Conservation (phyloP, 1,284 basidiomycete genomes). For the Ustanciosporium gigantosporum region DNA sequence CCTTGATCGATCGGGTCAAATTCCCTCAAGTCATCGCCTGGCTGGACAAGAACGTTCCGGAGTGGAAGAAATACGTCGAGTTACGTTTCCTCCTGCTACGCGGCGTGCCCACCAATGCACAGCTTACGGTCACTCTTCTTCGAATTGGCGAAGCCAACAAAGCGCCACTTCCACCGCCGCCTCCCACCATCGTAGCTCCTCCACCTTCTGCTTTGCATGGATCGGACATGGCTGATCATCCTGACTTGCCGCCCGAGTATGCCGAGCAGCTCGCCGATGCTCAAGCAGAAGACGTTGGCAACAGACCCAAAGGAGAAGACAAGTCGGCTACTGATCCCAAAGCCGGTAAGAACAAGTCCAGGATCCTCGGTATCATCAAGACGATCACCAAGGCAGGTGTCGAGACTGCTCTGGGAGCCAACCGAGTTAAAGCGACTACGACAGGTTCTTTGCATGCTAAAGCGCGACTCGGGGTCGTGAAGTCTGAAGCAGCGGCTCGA, state of each 20-base stretch:
- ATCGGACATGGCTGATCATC: constrained; percentile 26
- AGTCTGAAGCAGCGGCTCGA: constrained; percentile 16
- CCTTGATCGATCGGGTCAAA: constrained; percentile 62
- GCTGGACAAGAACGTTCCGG: constrained; percentile 64
- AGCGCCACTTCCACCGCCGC: constrained; percentile 65
- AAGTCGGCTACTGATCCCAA: constrained; percentile 26
- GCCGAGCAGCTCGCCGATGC: constrained; percentile 41
- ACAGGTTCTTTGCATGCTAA: constrained; percentile 51
- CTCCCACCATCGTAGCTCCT: constrained; percentile 47
- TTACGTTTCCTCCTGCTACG: constrained; percentile 62
- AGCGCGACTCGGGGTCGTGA: constrained; percentile 54
- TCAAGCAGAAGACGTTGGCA: constrained; percentile 33
- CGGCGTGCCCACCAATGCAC: constrained; percentile 68
- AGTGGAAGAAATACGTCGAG: constrained; percentile 63
- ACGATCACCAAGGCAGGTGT: constrained; percentile 52
- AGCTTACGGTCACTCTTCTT: constrained; percentile 66
- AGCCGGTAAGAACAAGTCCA: constrained; percentile 41
- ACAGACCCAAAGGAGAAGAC: constrained; percentile 36
- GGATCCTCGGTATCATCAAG: constrained; percentile 50
- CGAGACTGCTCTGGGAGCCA: constrained; percentile 54
- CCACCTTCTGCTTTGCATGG: constrained; percentile 32
- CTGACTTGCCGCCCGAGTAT: constrained; percentile 50
- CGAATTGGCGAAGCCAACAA: constrained; percentile 65
- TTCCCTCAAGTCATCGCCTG: constrained; percentile 54
- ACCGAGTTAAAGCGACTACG: constrained; percentile 56